A percentile compares a stretch with the other conserved stretches of the same genome.
These are phyloP conservation scores for Talaromyces wortmannii DNA, from an alignment of 495 filamentous ascomycete genomes.

Conservation along the genomic window DNA sequence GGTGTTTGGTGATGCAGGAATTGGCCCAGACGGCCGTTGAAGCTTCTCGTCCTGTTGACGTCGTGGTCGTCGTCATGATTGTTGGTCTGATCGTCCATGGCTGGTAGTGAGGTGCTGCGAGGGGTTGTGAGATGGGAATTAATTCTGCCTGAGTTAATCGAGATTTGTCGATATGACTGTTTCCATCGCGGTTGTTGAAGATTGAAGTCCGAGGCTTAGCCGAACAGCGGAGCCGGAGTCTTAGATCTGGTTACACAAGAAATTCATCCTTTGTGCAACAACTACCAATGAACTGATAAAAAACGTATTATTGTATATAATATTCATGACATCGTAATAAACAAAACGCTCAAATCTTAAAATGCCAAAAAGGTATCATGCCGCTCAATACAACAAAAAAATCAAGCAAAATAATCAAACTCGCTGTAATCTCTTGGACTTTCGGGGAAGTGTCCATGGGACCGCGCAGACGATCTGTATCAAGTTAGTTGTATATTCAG, in stretches of 20 bases:
- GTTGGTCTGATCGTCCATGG: background rate
- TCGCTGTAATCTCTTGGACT: background rate
- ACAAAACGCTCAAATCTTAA: background rate
- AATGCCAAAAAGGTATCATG: background rate
- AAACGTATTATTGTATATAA: background rate
- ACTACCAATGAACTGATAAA: no score
- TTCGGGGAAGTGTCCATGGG: slow-evolving; percentile 49
- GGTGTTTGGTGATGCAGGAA: slow-evolving; percentile 18
- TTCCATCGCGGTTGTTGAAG: no score
- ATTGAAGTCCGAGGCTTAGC: no score
- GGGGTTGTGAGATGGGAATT: background rate
- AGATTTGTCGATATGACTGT: no score
- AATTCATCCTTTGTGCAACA: no score
- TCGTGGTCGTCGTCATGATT: slow-evolving; percentile 16
- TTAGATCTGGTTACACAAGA: no score
- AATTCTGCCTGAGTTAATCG: background rate
- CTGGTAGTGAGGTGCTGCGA: background rate
- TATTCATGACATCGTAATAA: background rate
- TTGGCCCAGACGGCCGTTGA: slow-evolving; percentile 48
- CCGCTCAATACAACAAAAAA: background rate
- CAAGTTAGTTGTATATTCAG: background rate
- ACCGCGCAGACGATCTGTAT: slow-evolving; percentile 45
- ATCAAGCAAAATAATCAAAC: background rate
- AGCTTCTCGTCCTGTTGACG: slow-evolving; percentile 37
- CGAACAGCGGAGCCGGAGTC: no score